Percentiles rank a stretch among this genome's conserved stretches.
These are phyloP conservation scores for Yamadazyma friedrichii DNA, from an alignment of 1,139 yeast genomes.

Conservation along the genomic window DNA sequence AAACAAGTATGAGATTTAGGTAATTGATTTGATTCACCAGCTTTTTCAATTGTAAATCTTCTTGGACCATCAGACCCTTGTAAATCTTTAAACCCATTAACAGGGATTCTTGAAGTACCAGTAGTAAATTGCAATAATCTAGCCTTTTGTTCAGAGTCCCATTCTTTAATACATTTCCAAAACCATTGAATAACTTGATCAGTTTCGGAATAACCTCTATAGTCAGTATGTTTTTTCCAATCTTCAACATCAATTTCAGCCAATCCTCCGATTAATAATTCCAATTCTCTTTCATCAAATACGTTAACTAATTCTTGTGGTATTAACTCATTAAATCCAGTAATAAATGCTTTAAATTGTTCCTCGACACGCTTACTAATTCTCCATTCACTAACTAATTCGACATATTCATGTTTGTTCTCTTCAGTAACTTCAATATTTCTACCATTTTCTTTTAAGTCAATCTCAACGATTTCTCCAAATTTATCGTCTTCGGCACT, in stretches of 20 bases:
- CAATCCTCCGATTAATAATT: constrained; percentile 94
- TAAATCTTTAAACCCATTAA: constrained; percentile 95
- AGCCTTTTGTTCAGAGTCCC: constrained; percentile 97
- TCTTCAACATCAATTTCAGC: constrained; percentile 97
- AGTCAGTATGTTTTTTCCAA: constrained; percentile 98
- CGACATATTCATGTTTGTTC: constrained; percentile 93
- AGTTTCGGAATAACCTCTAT: constrained; percentile 93
- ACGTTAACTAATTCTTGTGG: constrained; percentile 96
- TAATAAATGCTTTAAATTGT: constrained; percentile 93
- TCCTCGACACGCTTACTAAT: constrained; percentile 90
- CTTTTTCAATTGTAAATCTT: constrained; percentile 95
- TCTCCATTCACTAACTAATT: constrained; percentile 94
- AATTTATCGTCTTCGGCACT: constrained; percentile 95
- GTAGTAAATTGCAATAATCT: constrained; percentile 94
- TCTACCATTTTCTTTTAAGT: constrained; percentile 84
- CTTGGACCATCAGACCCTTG: constrained; percentile 99
- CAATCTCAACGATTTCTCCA: constrained; percentile 89
- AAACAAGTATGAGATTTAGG: constrained; percentile 97
- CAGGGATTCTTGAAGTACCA: constrained; percentile 98
- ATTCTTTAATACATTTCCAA: constrained; percentile 90
- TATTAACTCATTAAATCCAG: constrained; percentile 94
- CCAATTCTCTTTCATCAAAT: constrained; percentile 95
- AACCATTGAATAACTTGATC: constrained; percentile 98
- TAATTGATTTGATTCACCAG: constrained; percentile 89
- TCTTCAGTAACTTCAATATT: constrained; percentile 91